Conservation (phyloP, 768 basidiomycete genomes). For the Flagelloscypha sp. region DNA sequence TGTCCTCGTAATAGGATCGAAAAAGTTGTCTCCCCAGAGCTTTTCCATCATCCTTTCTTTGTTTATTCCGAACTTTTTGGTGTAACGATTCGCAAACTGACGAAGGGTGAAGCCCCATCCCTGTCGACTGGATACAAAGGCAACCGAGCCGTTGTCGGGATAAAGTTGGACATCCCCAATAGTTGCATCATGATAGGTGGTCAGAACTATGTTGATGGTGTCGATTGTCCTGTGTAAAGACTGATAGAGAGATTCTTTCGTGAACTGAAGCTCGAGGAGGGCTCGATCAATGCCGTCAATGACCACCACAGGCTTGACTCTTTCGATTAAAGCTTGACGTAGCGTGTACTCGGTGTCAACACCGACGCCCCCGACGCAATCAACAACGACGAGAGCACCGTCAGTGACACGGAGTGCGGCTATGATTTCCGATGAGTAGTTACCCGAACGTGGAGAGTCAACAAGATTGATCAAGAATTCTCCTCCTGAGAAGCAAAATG, state of each 20-base stretch:
- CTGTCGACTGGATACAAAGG: conserved; percentile 66
- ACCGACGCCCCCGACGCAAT: conserved; percentile 66
- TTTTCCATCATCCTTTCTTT: conserved; percentile 64
- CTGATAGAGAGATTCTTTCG: conserved; percentile 65
- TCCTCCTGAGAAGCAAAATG: conserved; percentile 24
- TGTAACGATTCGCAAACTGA: conserved; percentile 56
- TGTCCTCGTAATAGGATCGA: conserved; percentile 66
- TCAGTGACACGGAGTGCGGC: conserved; percentile 69
- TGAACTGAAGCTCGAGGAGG: conserved; percentile 59
- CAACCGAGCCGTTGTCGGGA: conserved; percentile 63
- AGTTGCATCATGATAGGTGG: conserved; percentile 53
- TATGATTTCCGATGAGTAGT: conserved; percentile 68
- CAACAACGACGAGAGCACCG: conserved; percentile 66
- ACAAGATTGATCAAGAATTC: conserved; percentile 71
- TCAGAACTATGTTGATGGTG: conserved; percentile 64
- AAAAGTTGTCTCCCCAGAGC: conserved; percentile 70
- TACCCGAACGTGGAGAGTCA: conserved; percentile 68
- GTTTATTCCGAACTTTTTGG: conserved; percentile 68
- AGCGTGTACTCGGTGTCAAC: conserved; percentile 70
- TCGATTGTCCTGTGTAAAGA: conserved; percentile 62
- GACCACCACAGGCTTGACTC: conserved; percentile 64
- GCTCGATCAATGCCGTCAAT: conserved; percentile 75
- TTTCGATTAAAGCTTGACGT: conserved; percentile 59
- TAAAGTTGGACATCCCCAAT: conserved; percentile 66
- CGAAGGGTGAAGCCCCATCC: conserved; percentile 69